phyloP scores from a whole-genome alignment of 2,329 filamentous ascomycete genomes.

The Fusarium equiseti region DNA sequence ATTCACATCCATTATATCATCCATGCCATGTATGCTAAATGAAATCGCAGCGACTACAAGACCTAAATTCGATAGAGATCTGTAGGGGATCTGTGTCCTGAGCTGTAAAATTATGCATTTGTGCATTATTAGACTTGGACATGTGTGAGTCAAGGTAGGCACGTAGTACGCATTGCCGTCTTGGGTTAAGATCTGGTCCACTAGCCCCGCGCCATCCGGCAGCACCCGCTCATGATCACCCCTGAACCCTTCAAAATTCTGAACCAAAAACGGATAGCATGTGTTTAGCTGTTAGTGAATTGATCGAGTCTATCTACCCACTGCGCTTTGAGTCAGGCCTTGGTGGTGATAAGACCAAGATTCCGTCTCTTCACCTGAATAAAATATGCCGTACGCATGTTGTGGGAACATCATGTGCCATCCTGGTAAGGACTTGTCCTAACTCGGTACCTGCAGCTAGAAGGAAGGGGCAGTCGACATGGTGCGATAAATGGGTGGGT shows the following conservation, averaged over 20 bases:
- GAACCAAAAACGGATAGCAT: slow-evolving; percentile 20
- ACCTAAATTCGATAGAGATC: slow-evolving; percentile 2
- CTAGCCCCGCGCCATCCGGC: slow-evolving; percentile 45
- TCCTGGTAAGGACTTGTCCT: slow-evolving; percentile 33
- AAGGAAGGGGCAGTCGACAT: slow-evolving; percentile 30
- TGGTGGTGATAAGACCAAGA: background rate
- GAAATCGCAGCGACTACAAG: slow-evolving; percentile 12
- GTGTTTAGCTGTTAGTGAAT: slow-evolving; percentile 7
- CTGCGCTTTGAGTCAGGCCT: background rate
- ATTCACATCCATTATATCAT: slow-evolving; percentile 36
- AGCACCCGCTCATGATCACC: slow-evolving; percentile 41
- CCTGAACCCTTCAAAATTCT: slow-evolving; percentile 37
- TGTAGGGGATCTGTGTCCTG: slow-evolving; percentile 9
- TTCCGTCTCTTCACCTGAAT: background rate
- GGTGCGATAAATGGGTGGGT: slow-evolving; percentile 27
- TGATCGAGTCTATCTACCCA: background rate
- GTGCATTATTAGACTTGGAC: slow-evolving; percentile 13
- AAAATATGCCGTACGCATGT: slow-evolving; percentile 4
- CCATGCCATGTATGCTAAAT: slow-evolving; percentile 1
- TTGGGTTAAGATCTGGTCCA: slow-evolving; percentile 30
- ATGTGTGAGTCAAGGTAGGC: slow-evolving; percentile 6
- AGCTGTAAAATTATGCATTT: slow-evolving; percentile 26
- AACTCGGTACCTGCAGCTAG: slow-evolving; percentile 43
- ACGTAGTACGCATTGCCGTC: slow-evolving; percentile 8
- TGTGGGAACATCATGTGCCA: slow-evolving; percentile 27